Evolutionary conservation across 352 stramenopile genomes (phyloP).

Genomic region (Pythium volutum): DNA sequence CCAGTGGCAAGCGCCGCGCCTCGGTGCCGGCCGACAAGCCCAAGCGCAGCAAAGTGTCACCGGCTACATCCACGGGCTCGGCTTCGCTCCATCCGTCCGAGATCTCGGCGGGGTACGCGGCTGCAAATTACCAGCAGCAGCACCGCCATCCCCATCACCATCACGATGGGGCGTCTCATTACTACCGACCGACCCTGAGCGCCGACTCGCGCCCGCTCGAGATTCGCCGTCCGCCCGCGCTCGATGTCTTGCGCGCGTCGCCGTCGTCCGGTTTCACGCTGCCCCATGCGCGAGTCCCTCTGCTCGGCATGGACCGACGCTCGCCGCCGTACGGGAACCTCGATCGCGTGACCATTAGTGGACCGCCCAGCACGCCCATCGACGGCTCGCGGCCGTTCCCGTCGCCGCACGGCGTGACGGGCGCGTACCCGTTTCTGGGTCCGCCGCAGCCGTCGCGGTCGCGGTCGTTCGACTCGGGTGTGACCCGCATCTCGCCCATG

Average conservation of each 20-base stretch:
- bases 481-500: conserved; percentile 24
- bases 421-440: conserved; percentile 11
- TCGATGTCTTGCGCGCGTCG: conserved; percentile 1
- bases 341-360: neutral
- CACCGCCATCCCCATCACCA: neutral
- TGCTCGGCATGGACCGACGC: neutral
- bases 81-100: neutral
- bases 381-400: conserved; percentile 3
- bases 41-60: conserved; percentile 14
- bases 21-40: neutral
- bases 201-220: conserved; percentile 4
- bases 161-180: neutral
- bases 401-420: conserved; percentile 2
- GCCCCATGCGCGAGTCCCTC: neutral
- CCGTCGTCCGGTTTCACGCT: neutral
- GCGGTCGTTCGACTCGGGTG: conserved; percentile 14
- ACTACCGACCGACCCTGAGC: neutral
- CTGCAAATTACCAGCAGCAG: neutral
- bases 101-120: neutral
- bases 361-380: neutral
- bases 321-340: neutral
- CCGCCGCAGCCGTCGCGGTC: conserved; percentile 1
- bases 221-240: neutral
- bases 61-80: neutral
- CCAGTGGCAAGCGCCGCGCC: neutral